Percentiles rank a stretch among this genome's conserved stretches.
phyloP scores from a whole-genome alignment of 129 eudicot species.

The Solidago caesia region DNA sequence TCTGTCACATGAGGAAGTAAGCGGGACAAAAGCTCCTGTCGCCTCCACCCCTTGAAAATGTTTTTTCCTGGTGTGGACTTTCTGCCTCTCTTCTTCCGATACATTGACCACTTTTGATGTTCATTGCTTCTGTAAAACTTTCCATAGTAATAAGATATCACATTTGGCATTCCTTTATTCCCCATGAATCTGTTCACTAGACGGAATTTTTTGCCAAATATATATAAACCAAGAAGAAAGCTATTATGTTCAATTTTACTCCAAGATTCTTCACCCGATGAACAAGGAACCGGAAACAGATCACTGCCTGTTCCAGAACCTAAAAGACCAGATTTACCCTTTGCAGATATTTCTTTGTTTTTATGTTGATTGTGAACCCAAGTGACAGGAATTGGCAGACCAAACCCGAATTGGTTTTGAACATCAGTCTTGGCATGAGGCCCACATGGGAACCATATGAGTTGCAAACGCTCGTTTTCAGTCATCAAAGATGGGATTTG shows the following conservation, averaged over 20 bases:
- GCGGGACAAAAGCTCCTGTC: conserved; percentile 48
- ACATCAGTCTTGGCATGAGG: not conserved
- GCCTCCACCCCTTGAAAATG: conserved; percentile 58
- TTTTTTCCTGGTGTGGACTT: conserved; percentile 42
- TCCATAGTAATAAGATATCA: conserved; percentile 48
- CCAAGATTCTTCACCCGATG: conserved; percentile 39
- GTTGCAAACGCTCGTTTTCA: conserved; percentile 27
- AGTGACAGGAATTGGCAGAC: conserved; percentile 39
- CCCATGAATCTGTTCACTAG: conserved; percentile 46
- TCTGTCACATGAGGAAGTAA: conserved; percentile 42
- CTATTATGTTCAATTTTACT: conserved; percentile 43
- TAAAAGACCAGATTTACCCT: conserved; percentile 10
- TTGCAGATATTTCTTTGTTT: not conserved
- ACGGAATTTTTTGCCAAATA: conserved; percentile 57
- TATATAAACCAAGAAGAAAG: conserved; percentile 56
- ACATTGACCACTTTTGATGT: conserved; percentile 44
- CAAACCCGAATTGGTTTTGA: conserved; percentile 15
- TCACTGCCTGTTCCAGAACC: not conserved
- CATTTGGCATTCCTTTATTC: conserved; percentile 44
- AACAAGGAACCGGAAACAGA: conserved; percentile 41
- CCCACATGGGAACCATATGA: conserved; percentile 15
- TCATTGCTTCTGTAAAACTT: conserved; percentile 39
- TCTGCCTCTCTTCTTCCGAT: conserved; percentile 38
- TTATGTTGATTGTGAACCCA: conserved; percentile 40
- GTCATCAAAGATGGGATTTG: conserved; percentile 44